phyloP scores from a whole-genome alignment of 2,329 filamentous ascomycete genomes.

The Aspergillus fumigatiaffinis region DNA sequence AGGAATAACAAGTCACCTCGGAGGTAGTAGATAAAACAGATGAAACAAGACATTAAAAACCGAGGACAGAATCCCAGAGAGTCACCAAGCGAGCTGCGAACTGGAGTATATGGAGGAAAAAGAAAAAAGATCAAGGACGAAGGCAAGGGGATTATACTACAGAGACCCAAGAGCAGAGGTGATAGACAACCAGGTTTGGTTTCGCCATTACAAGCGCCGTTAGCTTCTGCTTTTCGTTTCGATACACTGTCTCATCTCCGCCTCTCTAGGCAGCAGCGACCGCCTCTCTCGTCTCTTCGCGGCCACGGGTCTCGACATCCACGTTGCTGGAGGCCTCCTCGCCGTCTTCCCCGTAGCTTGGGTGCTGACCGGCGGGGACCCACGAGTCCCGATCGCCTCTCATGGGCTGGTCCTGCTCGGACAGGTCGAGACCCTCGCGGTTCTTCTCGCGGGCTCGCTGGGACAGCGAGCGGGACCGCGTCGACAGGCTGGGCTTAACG shows the following conservation, averaged over 20 bases:
- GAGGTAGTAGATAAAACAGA: not conserved
- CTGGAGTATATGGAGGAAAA: not conserved
- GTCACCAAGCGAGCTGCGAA: not conserved
- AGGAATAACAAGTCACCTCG: not conserved
- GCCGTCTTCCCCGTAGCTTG: conserved; percentile 44
- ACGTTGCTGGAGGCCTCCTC: conserved; percentile 33
- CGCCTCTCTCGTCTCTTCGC: conserved; percentile 34
- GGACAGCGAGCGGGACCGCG: conserved; percentile 80
- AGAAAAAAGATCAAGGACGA: not conserved
- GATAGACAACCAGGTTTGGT: not conserved
- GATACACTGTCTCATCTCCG: not conserved
- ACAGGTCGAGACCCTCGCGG: conserved; percentile 73
- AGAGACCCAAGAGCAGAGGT: not conserved
- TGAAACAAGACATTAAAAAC: not conserved
- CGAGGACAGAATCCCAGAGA: conserved; percentile 1
- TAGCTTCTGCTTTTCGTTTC: conserved; percentile 3
- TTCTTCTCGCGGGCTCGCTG: conserved; percentile 72
- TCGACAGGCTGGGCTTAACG: conserved; percentile 81
- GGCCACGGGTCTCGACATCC: conserved; percentile 32
- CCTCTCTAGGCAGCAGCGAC: conserved; percentile 14
- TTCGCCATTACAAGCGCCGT: not conserved
- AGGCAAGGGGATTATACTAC: not conserved
- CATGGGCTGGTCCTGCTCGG: conserved; percentile 73
- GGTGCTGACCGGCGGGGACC: conserved; percentile 66
- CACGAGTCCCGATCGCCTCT: conserved; percentile 75